Evolutionary conservation across 2,329 filamentous ascomycete species (phyloP).

Genomic region (Alternaria ethzedia): DNA sequence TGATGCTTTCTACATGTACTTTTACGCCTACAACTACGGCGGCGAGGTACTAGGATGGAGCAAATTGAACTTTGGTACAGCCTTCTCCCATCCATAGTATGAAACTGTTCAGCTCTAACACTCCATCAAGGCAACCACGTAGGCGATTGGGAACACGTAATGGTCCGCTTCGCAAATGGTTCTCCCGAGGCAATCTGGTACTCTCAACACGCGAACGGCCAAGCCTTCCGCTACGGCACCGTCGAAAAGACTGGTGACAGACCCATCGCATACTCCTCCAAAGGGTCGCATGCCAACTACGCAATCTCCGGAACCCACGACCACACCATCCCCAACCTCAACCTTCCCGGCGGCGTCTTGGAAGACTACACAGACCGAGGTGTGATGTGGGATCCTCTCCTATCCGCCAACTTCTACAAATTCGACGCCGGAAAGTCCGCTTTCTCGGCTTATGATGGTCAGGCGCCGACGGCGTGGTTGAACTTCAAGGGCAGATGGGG

Average conservation of each 20-base stretch:
- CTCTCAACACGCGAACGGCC: conserved; percentile 66
- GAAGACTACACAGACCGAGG: conserved; percentile 64
- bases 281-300: conserved; percentile 71
- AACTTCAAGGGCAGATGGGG: conserved; percentile 67
- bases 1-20: conserved; percentile 70
- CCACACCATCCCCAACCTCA: conserved; percentile 67
- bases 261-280: conserved; percentile 64
- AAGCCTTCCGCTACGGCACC: conserved; percentile 66
- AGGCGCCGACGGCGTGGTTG: conserved; percentile 61
- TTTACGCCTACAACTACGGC: conserved; percentile 64
- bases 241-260: conserved; percentile 61
- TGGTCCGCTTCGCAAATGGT: conserved; percentile 68
- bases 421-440: conserved; percentile 52
- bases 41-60: conserved; percentile 54
- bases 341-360: conserved; percentile 59
- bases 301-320: conserved; percentile 66
- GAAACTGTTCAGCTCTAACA: neutral
- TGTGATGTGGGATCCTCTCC: conserved; percentile 65
- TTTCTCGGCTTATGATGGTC: conserved; percentile 58
- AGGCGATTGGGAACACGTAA: conserved; percentile 72
- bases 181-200: conserved; percentile 65
- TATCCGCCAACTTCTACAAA: conserved; percentile 62
- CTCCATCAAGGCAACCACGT: conserved; percentile 61
- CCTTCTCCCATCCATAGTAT: neutral
- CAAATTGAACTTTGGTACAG: conserved; percentile 53